phyloP scores from a whole-genome alignment of 306 rosid species.

The Rosa chinensis region DNA sequence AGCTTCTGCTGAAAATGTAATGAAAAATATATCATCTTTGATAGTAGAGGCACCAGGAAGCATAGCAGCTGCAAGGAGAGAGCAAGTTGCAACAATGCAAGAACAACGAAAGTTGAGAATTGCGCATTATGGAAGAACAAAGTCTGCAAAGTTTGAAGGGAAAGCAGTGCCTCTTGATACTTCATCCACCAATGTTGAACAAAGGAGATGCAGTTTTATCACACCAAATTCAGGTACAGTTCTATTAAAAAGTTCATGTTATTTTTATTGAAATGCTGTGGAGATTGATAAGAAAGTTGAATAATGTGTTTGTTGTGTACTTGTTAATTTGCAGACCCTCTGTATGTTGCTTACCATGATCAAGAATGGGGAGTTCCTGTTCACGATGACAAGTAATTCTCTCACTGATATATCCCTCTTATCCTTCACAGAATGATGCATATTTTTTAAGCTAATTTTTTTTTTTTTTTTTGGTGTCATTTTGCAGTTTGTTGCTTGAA shows the following conservation, averaged over 20 bases:
- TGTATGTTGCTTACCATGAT: constrained; percentile 84
- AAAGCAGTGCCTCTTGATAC: constrained; percentile 50
- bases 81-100: constrained; percentile 64
- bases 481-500: constrained; percentile 64
- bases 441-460: neutral
- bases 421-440: neutral
- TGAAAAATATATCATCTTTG: constrained; percentile 54
- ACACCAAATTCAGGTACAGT: constrained; percentile 66
- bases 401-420: neutral
- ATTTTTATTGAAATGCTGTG: neutral
- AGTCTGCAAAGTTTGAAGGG: constrained; percentile 57
- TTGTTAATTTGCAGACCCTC: constrained; percentile 48
- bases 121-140: constrained; percentile 85
- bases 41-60: constrained; percentile 82
- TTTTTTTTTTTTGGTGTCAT: neutral
- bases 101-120: constrained; percentile 58
- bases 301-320: neutral
- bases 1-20: constrained; percentile 22
- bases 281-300: neutral
- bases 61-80: constrained; percentile 83
- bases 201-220: constrained; percentile 74
- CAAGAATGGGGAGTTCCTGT: constrained; percentile 95
- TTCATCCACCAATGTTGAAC: constrained; percentile 25
- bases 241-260: neutral
- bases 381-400: constrained; percentile 80